Conservation (phyloP, 148 eudicot species). For the Mesembryanthemum crystallinum region DNA sequence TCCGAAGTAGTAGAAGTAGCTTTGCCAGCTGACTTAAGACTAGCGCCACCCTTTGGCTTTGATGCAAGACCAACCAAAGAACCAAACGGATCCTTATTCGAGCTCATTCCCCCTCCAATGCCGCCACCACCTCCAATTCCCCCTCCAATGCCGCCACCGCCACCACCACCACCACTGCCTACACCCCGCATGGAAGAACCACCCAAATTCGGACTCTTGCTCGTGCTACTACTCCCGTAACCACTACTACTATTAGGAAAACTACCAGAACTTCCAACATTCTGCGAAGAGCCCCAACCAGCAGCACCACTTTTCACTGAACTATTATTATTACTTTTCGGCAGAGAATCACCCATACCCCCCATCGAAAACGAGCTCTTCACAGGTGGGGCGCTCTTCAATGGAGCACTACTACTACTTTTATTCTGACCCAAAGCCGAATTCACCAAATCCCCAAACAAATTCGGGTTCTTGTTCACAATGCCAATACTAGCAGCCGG, state of each 20-base stretch:
- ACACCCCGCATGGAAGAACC: constrained; percentile 40
- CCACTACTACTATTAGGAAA: constrained; percentile 18
- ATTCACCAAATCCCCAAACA: constrained; percentile 75
- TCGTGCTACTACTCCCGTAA: constrained; percentile 26
- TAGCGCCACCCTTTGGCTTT: constrained; percentile 39
- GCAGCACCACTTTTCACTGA: constrained; percentile 23
- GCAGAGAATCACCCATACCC: constrained; percentile 55
- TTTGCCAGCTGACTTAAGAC: constrained; percentile 41
- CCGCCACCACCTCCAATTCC: too few species aligned
- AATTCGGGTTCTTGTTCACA: constrained; percentile 71
- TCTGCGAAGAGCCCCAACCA: constrained; percentile 32
- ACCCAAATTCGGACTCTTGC: constrained; percentile 39
- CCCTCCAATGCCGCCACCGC: constrained; percentile 35
- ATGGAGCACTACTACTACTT: constrained; percentile 51
- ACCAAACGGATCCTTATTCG: constrained; percentile 70
- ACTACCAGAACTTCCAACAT: constrained; percentile 29
- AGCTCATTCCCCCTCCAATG: constrained; percentile 39
- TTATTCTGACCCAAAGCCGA: constrained; percentile 65
- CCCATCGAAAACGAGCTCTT: constrained; percentile 63
- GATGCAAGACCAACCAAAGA: constrained; percentile 62
- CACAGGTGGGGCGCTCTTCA: constrained; percentile 50
- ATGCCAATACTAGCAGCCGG: constrained; percentile 44
- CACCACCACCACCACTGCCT: constrained; percentile 40
- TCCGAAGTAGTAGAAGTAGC: constrained; percentile 24
- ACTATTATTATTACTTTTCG: constrained; percentile 35